Base-by-base conservation (phyloP, 805 yeast species). In the Brettanomyces sp. region DNA sequence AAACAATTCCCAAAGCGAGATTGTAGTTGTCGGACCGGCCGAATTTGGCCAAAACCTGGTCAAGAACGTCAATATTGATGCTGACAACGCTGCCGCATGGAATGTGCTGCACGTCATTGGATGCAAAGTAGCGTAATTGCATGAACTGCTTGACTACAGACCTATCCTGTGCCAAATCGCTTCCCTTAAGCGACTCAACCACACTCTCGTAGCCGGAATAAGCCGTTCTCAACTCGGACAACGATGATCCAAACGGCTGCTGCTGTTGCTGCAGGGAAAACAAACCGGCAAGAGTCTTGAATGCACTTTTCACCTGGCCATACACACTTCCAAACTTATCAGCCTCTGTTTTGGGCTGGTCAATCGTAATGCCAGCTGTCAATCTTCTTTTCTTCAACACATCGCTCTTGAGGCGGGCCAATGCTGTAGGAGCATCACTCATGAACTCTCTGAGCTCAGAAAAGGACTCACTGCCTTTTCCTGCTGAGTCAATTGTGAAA, bases 51-150 rank as follows among this genome's bases (percentile, higher is more conserved):
- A 28, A 9, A 9, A 28, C 32, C 11, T 28, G 32, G 32, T 28
- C 11, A 9, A 28, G 32, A 28, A 28, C 32, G 11, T 28, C 32
- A 9, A 72, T 61, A 44, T 69, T 66, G 43, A 72, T 56, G 9
- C 71, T 57, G 4, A 71, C 55, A 24, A 63, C 54, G 13, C 53
- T 59, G 22, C 56, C 47, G 5, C 54, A 39, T 5, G 47, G 44
- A 7, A 52, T 41, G 7, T 60, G 49, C 23, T 55, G 52, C 8
- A 49, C 18, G 18, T 44, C 43, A 12, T 52, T 44, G 22, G 58
- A 56, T 14, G 64, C 56, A 45, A 74, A 60, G 50, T 66, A 73
- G 21, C 69, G 64, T 51, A 75, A 60, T 56, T 76, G 79, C 37
- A 73, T 62, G 46, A 76, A 53, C 54, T 76, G 80, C 46, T 62